Percentiles rank a stretch among this genome's conserved stretches.
phyloP scores from a whole-genome alignment of 2,329 filamentous ascomycete genomes.

The Apiospora aurea region DNA sequence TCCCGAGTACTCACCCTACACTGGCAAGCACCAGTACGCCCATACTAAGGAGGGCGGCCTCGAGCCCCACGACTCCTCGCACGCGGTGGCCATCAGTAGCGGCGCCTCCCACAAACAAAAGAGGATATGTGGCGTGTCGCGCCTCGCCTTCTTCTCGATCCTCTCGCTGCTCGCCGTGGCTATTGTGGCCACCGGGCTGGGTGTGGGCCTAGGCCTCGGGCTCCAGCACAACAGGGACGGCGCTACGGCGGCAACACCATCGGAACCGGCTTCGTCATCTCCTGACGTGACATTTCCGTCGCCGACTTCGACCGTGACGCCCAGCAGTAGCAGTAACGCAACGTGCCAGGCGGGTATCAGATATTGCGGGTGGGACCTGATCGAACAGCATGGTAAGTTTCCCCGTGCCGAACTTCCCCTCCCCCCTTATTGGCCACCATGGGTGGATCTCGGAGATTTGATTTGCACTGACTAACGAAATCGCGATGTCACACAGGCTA shows the following conservation, averaged over 20 bases:
- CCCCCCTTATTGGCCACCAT: too few species aligned
- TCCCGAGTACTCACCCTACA: not conserved
- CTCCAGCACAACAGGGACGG: not conserved
- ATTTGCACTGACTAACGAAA: too few species aligned
- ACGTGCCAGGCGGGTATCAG: not conserved
- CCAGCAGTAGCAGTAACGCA: not conserved
- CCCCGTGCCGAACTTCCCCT: not conserved
- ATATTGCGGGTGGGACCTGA: conserved; percentile 5
- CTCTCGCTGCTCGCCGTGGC: conserved; percentile 11
- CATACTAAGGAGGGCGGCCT: not conserved
- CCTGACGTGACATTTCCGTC: not conserved
- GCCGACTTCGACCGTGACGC: not conserved
- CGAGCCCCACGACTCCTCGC: not conserved
- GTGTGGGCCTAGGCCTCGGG: not conserved
- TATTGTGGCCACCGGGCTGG: not conserved
- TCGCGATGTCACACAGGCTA: not conserved
- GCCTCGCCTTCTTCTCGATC: conserved; percentile 1
- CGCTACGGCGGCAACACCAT: not conserved
- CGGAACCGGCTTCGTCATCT: not conserved
- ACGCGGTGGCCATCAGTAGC: not conserved
- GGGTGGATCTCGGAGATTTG: too few species aligned
- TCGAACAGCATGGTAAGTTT: not conserved
- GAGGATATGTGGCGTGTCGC: not conserved
- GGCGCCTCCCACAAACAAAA: not conserved
- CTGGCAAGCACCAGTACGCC: not conserved